Evolutionary conservation across 495 filamentous ascomycete species (phyloP).

Genomic region (Hypoxylon perforatum): DNA sequence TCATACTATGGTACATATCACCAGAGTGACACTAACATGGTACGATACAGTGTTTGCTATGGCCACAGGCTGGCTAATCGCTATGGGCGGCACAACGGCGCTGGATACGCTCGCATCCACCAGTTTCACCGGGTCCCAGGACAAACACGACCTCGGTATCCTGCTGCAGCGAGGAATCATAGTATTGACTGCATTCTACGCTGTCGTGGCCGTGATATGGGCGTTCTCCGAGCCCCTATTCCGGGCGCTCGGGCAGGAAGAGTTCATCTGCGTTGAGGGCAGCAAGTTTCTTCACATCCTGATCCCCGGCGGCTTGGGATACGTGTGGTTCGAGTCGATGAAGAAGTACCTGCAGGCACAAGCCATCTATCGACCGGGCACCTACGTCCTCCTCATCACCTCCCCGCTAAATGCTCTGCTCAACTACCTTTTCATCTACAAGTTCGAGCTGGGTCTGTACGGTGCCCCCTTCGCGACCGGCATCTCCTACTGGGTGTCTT

Average conservation of each 20-base stretch:
- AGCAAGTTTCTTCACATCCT: conserved; percentile 80
- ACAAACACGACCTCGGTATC: conserved; percentile 85
- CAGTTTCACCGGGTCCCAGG: conserved; percentile 84
- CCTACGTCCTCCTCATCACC: conserved; percentile 85
- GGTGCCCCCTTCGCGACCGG: conserved; percentile 87
- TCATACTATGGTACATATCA: too few relatives aligned
- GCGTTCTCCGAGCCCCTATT: conserved; percentile 81
- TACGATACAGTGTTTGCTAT: conserved; percentile 80
- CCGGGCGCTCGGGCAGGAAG: conserved; percentile 79
- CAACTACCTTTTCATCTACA: conserved; percentile 85
- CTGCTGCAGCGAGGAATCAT: conserved; percentile 84
- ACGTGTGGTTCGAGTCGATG: conserved; percentile 90
- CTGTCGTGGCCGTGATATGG: conserved; percentile 82
- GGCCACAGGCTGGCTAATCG: conserved; percentile 91
- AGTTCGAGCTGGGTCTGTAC: conserved; percentile 73
- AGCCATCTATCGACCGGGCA: conserved; percentile 88
- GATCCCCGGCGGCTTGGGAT: conserved; percentile 87
- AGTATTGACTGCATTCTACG: conserved; percentile 77
- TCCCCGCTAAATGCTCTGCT: conserved; percentile 81
- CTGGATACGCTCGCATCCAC: conserved; percentile 89
- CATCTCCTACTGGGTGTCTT: conserved; percentile 88
- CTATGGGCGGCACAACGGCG: conserved; percentile 90
- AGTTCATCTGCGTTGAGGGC: conserved; percentile 78
- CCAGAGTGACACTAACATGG: conserved; percentile 3
- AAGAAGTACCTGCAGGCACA: conserved; percentile 96